These are phyloP conservation scores for Artomyces pyxidatus DNA, from an alignment of 768 basidiomycete genomes.

Conservation along the genomic window DNA sequence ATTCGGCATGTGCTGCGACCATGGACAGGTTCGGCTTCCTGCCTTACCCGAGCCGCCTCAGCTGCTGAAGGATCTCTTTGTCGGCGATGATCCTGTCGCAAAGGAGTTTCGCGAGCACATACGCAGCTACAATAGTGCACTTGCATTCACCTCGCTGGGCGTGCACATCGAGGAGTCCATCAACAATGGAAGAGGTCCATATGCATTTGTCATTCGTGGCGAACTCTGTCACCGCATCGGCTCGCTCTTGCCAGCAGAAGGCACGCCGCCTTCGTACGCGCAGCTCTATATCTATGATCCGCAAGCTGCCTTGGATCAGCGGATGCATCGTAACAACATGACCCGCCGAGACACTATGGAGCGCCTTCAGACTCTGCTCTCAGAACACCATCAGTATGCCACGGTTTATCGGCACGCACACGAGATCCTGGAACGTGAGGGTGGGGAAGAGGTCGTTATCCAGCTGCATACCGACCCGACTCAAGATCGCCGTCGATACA, in stretches of 20 bases:
- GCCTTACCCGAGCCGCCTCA: constrained; percentile 19
- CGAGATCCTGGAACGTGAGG: constrained; percentile 8
- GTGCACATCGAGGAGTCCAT: constrained; percentile 23
- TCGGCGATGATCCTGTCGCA: constrained; percentile 8
- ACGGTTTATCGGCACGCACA: constrained; percentile 9
- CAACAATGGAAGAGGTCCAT: constrained; percentile 24
- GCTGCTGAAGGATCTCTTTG: constrained; percentile 17
- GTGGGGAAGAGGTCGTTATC: constrained; percentile 7
- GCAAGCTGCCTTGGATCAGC: constrained; percentile 22
- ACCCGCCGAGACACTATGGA: constrained; percentile 8
- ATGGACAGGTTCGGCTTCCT: constrained; percentile 26
- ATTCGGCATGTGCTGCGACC: constrained; percentile 30
- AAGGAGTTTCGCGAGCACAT: constrained; percentile 27
- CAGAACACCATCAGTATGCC: constrained; percentile 8
- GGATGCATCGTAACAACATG: constrained; percentile 10
- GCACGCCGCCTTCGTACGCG: constrained; percentile 23
- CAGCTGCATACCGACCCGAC: constrained; percentile 4
- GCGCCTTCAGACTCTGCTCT: constrained; percentile 10
- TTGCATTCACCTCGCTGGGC: constrained; percentile 32
- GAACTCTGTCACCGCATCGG: constrained; percentile 31
- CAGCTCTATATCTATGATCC: constrained; percentile 38
- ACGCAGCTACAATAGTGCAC: constrained; percentile 32
- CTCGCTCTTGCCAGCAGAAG: constrained; percentile 21
- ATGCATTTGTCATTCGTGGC: constrained; percentile 28
- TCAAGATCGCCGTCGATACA: constrained; percentile 31